Conservation (phyloP, 768 basidiomycete species). For the Clitopilus hobsonii region DNA sequence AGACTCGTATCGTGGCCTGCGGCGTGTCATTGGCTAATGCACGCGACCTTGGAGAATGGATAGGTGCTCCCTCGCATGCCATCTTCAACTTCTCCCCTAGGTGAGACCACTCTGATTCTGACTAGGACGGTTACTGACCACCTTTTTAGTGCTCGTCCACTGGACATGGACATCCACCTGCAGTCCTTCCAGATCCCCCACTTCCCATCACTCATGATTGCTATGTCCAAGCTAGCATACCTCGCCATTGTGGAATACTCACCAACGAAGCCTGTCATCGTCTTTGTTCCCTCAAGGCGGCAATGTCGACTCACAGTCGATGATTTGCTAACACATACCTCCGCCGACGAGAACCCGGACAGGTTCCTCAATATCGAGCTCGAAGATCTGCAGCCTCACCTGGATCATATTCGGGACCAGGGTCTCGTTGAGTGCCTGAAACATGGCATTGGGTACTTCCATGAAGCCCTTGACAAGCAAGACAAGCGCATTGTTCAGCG, state of each 20-base stretch:
- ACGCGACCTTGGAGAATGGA: slow-evolving; percentile 95
- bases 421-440: slow-evolving; percentile 75
- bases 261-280: slow-evolving; percentile 77
- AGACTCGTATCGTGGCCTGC: slow-evolving; percentile 92
- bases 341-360: slow-evolving; percentile 79
- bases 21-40: slow-evolving; percentile 96
- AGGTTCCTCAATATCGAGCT: slow-evolving; percentile 88
- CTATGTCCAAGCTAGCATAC: slow-evolving; percentile 98
- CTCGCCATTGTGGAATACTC: slow-evolving; percentile 89
- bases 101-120: slow-evolving; percentile 23
- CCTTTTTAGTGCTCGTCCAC: slow-evolving; percentile 74
- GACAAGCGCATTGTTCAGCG: slow-evolving; percentile 94
- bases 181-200: slow-evolving; percentile 97
- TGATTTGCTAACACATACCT: slow-evolving; percentile 84
- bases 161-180: slow-evolving; percentile 96
- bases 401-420: slow-evolving; percentile 78
- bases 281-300: slow-evolving; percentile 89
- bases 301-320: slow-evolving; percentile 94
- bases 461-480: slow-evolving; percentile 87
- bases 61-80: slow-evolving; percentile 88
- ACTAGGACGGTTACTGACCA: slow-evolving; percentile 3
- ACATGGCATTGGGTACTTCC: slow-evolving; percentile 92
- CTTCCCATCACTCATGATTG: slow-evolving; percentile 97
- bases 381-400: slow-evolving; percentile 78
- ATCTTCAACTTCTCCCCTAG: slow-evolving; percentile 98